Evolutionary conservation across 2,329 filamentous ascomycete genomes (phyloP), one percentile per base, ranked within the genome.

Genomic region (Fusarium armeniacum): DNA sequence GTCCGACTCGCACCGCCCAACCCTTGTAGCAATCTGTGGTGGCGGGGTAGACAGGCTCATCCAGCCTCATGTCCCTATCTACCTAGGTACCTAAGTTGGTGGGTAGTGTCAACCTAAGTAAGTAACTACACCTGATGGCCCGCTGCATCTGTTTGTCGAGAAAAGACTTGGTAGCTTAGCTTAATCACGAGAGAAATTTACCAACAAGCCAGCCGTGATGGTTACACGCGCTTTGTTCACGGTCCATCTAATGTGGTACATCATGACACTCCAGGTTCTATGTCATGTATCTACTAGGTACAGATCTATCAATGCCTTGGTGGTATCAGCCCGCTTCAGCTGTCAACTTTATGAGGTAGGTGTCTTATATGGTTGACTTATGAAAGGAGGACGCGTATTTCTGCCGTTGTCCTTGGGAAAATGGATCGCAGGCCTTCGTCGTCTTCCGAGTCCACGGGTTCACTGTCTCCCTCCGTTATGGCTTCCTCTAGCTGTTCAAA

Each of bases 401-500:
- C 88, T 9, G 85, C 84, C 9, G 83, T 84, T 6, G 88, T 90
- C 50, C 88, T 83, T 0, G 87, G 87, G 72, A 90, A 89, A 12
- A 87, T 73, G 18, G 70, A 67, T 18, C 77, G 74, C 20, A 80
- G 53, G 6, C 58, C 52, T 10, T 79, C 77, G 5, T 71, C 74
- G 1, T 72, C 73, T 10, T 66, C 74, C 11, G 64, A 69, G 41
- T 65, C 62, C 13, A 38, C 49, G 16, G 53, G 62, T 6, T 81
- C 80, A 51, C 86, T 84, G 4, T 80, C 65, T 84, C 83, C 28
- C 8, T 81, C 76, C 33, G 83, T 77, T 35, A 89, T 80, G 55
- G 84, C 77, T 52, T 83, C 80, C 72, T 89, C 87, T 3, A 87
- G 76, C 53, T 84, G 82, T 75, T 87, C 93, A 80, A 98, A 99